phyloP scores from a whole-genome alignment of 202 grass and related monocot species.

The Sporobolus alterniflorus region DNA sequence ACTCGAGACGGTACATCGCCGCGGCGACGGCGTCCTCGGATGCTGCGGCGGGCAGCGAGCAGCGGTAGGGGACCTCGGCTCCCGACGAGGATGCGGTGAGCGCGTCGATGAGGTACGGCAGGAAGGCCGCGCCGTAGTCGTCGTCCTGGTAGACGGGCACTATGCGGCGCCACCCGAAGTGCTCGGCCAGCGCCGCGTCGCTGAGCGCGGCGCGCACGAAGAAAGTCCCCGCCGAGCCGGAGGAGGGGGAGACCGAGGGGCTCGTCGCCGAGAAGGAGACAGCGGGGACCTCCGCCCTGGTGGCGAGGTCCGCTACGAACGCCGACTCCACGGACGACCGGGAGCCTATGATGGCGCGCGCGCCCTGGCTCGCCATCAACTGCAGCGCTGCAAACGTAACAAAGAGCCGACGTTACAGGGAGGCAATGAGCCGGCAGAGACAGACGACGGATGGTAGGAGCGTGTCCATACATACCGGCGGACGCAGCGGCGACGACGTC shows the following conservation, averaged over 20 bases:
- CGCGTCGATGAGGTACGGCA: constrained; percentile 73
- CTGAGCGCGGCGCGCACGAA: constrained; percentile 65
- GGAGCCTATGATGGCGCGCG: constrained; percentile 78
- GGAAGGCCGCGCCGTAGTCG: constrained; percentile 78
- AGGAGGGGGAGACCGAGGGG: constrained; percentile 56
- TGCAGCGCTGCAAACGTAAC: constrained; percentile 64
- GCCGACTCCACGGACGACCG: constrained; percentile 57
- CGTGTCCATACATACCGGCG: constrained; percentile 52
- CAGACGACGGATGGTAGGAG: background rate
- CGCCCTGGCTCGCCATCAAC: constrained; percentile 51
- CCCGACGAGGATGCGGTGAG: constrained; percentile 31
- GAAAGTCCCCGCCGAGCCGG: constrained; percentile 33
- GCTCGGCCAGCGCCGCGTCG: constrained; percentile 55
- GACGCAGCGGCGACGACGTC: constrained; percentile 67
- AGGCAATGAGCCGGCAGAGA: background rate
- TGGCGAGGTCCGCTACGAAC: constrained; percentile 73
- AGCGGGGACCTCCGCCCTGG: constrained; percentile 59
- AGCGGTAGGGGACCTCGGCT: constrained; percentile 67
- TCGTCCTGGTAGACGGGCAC: constrained; percentile 80
- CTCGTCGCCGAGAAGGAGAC: constrained; percentile 82
- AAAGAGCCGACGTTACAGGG: background rate
- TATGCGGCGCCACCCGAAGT: constrained; percentile 72
- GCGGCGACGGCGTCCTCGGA: constrained; percentile 31
- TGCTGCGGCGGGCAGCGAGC: constrained; percentile 20
- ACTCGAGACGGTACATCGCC: constrained; percentile 47